Conservation (phyloP, 192 early-diverging fungal genomes). For the Backusella tuberculispora region DNA sequence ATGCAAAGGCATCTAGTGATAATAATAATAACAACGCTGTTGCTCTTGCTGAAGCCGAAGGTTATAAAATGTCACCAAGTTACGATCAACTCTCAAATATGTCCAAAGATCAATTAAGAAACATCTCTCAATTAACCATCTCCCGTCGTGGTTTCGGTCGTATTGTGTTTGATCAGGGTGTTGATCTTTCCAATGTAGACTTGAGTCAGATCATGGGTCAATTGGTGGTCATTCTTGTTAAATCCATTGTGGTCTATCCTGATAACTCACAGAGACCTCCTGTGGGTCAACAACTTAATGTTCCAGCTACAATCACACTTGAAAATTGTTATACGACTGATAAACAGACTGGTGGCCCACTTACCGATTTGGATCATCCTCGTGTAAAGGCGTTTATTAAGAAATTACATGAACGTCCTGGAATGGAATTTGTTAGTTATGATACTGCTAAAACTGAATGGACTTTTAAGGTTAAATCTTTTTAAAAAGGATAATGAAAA, state of each 20-base stretch:
- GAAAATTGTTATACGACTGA: slow-evolving; percentile 86
- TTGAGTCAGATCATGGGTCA: slow-evolving; percentile 72
- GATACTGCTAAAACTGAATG: slow-evolving; percentile 75
- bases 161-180: slow-evolving; percentile 78
- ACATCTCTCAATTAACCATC: slow-evolving; percentile 78
- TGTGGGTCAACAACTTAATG: slow-evolving; percentile 87
- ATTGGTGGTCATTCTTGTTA: slow-evolving; percentile 76
- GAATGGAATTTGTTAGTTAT: slow-evolving; percentile 83
- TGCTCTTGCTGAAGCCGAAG: slow-evolving; percentile 23
- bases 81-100: slow-evolving; percentile 71
- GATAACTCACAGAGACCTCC: slow-evolving; percentile 79
- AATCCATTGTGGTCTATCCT: slow-evolving; percentile 80
- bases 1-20: background rate
- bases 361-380: slow-evolving; percentile 71
- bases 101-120: slow-evolving; percentile 67
- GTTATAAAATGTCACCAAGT: slow-evolving; percentile 81
- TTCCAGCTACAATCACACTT: slow-evolving; percentile 78
- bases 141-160: slow-evolving; percentile 70
- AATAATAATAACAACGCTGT: background rate
- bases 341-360: slow-evolving; percentile 67
- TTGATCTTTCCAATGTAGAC: slow-evolving; percentile 75
- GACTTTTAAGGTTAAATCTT: slow-evolving; percentile 92
- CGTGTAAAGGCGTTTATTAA: slow-evolving; percentile 68
- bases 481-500: slow-evolving; percentile 42
- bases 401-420: slow-evolving; percentile 69